Conservation (phyloP, 345 rosid species). For the Syzygium aromaticum region DNA sequence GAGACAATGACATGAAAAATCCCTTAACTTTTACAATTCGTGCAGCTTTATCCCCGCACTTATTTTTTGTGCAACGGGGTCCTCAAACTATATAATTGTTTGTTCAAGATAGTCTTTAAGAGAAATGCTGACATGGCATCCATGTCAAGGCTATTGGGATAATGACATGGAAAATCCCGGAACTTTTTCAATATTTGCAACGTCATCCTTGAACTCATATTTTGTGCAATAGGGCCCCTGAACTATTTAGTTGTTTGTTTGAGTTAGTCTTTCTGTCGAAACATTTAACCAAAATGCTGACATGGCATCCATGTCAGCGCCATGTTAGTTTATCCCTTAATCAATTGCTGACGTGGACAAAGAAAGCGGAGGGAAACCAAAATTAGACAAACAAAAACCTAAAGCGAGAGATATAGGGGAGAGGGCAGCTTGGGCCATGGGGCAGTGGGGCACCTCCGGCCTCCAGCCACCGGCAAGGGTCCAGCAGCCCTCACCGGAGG, state of each 20-base stretch:
- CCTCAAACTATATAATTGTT: background rate
- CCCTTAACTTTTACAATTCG: accelerated
- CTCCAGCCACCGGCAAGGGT: background rate
- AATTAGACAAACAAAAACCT: background rate
- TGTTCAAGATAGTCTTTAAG: background rate
- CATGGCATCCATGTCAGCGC: background rate
- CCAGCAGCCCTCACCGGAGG: background rate
- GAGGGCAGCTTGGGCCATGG: background rate
- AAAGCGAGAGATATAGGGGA: background rate
- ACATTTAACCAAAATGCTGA: background rate
- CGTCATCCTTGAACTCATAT: accelerated
- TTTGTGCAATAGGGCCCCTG: background rate
- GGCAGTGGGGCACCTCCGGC: background rate
- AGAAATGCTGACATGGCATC: background rate
- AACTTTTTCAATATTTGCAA: accelerated
- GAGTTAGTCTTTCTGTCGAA: background rate
- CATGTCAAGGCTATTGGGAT: background rate
- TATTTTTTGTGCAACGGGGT: background rate
- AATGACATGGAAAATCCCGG: accelerated
- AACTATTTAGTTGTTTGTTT: background rate
- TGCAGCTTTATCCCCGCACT: accelerated
- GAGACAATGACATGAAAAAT: background rate
- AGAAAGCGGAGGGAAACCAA: background rate
- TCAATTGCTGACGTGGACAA: background rate
- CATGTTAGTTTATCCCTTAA: background rate